These are phyloP conservation scores for Solanum microdontum DNA, from an alignment of 257 asterid genomes.

Conservation along the genomic window DNA sequence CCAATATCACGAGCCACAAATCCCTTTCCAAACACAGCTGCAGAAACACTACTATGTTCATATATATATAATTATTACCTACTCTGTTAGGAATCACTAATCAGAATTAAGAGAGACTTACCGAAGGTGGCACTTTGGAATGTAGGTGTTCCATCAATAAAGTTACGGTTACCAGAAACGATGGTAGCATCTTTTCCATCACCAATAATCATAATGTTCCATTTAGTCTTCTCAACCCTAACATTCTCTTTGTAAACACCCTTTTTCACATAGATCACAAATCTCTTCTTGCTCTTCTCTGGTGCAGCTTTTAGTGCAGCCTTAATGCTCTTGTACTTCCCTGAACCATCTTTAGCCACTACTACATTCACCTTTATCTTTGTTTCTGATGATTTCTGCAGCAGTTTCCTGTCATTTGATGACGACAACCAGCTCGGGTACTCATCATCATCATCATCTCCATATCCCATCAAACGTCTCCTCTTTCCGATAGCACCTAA, in stretches of 20 bases:
- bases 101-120: slow-evolving; percentile 1
- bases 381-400: not conserved
- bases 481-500: slow-evolving; percentile 33
- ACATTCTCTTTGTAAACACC: slow-evolving; percentile 38
- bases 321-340: slow-evolving; percentile 24
- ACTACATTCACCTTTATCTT: slow-evolving; percentile 28
- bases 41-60: not conserved
- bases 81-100: not conserved
- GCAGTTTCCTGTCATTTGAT: slow-evolving; percentile 30
- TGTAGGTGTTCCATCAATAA: slow-evolving; percentile 40
- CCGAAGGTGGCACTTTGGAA: slow-evolving; percentile 40
- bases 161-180: slow-evolving; percentile 27
- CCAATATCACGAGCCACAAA: slow-evolving; percentile 62
- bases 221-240: slow-evolving; percentile 26
- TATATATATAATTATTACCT: not conserved
- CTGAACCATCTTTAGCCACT: slow-evolving; percentile 40
- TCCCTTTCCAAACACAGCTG: slow-evolving; percentile 30
- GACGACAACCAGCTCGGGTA: slow-evolving; percentile 45
- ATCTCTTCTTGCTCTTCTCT: slow-evolving; percentile 21
- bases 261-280: slow-evolving; percentile 31
- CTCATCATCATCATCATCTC: not conserved
- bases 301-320: slow-evolving; percentile 40
- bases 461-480: slow-evolving; percentile 40
- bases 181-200: slow-evolving; percentile 33
- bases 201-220: slow-evolving; percentile 46